Base-by-base conservation (phyloP, 306 rosid genomes). In the Parietaria judaica region DNA sequence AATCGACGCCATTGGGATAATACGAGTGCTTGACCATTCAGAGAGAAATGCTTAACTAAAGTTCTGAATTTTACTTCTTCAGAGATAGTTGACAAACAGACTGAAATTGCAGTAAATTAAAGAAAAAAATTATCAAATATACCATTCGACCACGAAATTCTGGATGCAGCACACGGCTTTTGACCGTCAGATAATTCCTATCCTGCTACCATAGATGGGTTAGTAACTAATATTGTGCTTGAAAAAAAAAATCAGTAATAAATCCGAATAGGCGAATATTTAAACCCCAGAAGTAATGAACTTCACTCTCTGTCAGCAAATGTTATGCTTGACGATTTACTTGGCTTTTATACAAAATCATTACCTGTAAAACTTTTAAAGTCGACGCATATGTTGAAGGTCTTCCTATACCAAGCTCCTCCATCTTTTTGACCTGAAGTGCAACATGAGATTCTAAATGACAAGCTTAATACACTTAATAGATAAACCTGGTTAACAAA, bases 121-220 rank as follows among this genome's bases (percentile, higher is more conserved):
- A 15, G 3, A 14, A 37, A 6, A 6, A 11, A 4, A 7, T 5
- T 37, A 36, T 51, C 60, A 64, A 64, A 53, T 90, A 65, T 82
- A 92, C 99, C 99, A 94, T 94, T 45, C 99, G 97, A 62, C 99
- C 97, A 72, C 97, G 97, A 66, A 88, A 94, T 71, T 94, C 99
- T 36, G 99, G 99, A 79, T 77, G 73, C 43, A 88, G 71, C 48
- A 88, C 89, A 51, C 95, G 95, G 64, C 60, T 81, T 84, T 86
- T 94, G 55, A 78, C 80, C 35, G 83, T 82, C 74, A 94, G 85
- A 35, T 94, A 94, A 55, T 78, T 84, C 60, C 97, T 82, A 66
- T 84, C 95, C 99, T 92, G 94, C 67, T 61, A 54, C 65, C 78
- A 70, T 47, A 76, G 51, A 75, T 60, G 68, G 61, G 35, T 58